phyloP scores from a whole-genome alignment of 2,329 filamentous ascomycete genomes.

The Aspergillus sp. region DNA sequence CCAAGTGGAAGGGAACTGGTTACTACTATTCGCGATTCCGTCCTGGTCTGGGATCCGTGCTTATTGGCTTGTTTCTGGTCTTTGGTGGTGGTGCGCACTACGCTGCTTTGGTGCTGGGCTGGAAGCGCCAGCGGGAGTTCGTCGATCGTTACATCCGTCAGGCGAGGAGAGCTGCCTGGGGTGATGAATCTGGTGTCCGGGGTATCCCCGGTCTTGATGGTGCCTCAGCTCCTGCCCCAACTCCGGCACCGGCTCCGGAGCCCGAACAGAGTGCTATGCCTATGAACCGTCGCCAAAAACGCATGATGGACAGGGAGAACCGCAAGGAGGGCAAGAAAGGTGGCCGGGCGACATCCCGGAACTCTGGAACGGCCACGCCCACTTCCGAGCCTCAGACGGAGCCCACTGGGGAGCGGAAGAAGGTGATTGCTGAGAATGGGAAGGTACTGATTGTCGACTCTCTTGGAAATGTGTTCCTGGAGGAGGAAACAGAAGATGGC shows the following conservation, averaged over 20 bases:
- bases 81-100: slow-evolving; percentile 88
- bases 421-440: slow-evolving; percentile 90
- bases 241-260: slow-evolving; percentile 47
- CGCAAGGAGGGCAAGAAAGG: slow-evolving; percentile 64
- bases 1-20: slow-evolving; percentile 92
- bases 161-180: slow-evolving; percentile 86
- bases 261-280: slow-evolving; percentile 55
- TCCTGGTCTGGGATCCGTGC: slow-evolving; percentile 82
- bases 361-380: slow-evolving; percentile 55
- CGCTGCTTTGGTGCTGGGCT: slow-evolving; percentile 77
- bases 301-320: slow-evolving; percentile 82
- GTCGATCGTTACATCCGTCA: slow-evolving; percentile 89
- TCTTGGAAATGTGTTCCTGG: slow-evolving; percentile 89
- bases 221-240: slow-evolving; percentile 35
- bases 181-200: slow-evolving; percentile 68
- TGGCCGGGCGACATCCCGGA: slow-evolving; percentile 28
- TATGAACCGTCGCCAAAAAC: slow-evolving; percentile 83
- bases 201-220: slow-evolving; percentile 68
- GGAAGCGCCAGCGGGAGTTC: slow-evolving; percentile 88
- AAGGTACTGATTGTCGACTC: slow-evolving; percentile 94
- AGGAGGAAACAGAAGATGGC: slow-evolving; percentile 86
- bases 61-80: slow-evolving; percentile 77
- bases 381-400: slow-evolving; percentile 53
- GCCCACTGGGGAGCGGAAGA: slow-evolving; percentile 76
- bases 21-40: slow-evolving; percentile 97